Base-by-base conservation (phyloP, 2,329 filamentous ascomycete genomes). In the Xylaria arbuscula region DNA sequence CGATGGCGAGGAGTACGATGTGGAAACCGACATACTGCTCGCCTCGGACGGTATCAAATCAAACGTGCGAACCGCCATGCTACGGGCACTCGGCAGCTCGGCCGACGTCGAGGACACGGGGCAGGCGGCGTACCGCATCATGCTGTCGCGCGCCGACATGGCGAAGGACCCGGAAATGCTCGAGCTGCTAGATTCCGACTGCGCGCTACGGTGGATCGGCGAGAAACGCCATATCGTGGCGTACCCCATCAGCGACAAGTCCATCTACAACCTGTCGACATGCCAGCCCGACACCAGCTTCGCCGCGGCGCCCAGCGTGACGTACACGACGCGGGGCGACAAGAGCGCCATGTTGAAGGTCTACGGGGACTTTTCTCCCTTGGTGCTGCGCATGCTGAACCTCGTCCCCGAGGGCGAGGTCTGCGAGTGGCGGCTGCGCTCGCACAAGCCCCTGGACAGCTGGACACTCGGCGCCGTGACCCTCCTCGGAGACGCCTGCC, bases 91-190 rank as follows among this genome's bases (percentile, higher is more conserved):
- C 1, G 83, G 84, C 51, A 81, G 85, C 70, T 78, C 80, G 6
- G 85, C 85, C 24, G 83, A 87, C 62, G 87, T 90, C 73, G 83
- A 88, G 67, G 90, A 93, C 68, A 93, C 92, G 0, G 88, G 90
- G 3, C 90, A 94, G 80, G 92, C 92, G 0, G 91, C 91, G 2
- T 94, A 94, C 81, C 88, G 92, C 13, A 92, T 94, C 79, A 91
- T 94, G 87, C 84, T 94, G 19, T 87, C 86, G 1, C 87, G 92
- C 13, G 85, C 88, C 36, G 84, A 90, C 67, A 91, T 94, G 87
- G 80, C 84, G 64, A 73, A 86, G 24, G 91, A 94, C 72, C 86
- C 90, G 0, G 90, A 92, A 71, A 83, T 93, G 56, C 82, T 90
- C 62, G 84, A 81, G n/a, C 84, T 94, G 10, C 83, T 94, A 24